Evolutionary conservation across 169 alveolate species (phyloP), one percentile per base, ranked within the genome.

Genomic region (Plasmodium chabaudi): DNA sequence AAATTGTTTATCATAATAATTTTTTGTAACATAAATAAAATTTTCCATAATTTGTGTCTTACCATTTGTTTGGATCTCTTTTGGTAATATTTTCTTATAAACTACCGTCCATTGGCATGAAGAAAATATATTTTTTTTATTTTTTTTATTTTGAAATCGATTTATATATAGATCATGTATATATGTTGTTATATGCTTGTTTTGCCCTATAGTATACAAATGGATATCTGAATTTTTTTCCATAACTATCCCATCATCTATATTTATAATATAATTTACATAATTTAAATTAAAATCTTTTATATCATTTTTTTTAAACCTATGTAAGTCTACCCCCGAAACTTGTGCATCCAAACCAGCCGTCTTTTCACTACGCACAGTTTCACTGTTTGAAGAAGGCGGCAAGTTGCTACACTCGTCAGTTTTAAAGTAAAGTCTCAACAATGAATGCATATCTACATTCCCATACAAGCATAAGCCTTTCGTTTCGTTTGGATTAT

Each of bases 71-170:
- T 59, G 1, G 2, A 1, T 34, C 2, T 13, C 13, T 3, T 47
- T 46, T 47, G 10, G 15, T 39, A 67, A 19, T 13, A 82, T 68
- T 17, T 82, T 82, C 46, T 82, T 82, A 44, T 82, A 82, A 13
- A 67, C 72, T 15, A 82, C 90, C 1, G 75, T 67, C 90, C 90
- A 82, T 46, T 82, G 90, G 6, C 61, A 67, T 15, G 90, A 82
- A 9, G 84, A 68, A 19, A 47, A 19, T 0, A 15, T 0, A 49
- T 82, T 82, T 61, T 82, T 82, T 47, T 56, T 17, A 17, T 56
- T 17, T 70, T 42, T 44, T 34, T 47, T 82, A 25, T 42, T 49
- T 34, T 34, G 6, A 34, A 34, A 34, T 49, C 34, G 21, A 19
- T 68, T 12, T 17, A 55, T 82, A 34, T 82, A 82, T n/a, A 82